These are phyloP conservation scores for Podila epigama DNA, from an alignment of 192 early-diverging fungal genomes.

Conservation along the genomic window DNA sequence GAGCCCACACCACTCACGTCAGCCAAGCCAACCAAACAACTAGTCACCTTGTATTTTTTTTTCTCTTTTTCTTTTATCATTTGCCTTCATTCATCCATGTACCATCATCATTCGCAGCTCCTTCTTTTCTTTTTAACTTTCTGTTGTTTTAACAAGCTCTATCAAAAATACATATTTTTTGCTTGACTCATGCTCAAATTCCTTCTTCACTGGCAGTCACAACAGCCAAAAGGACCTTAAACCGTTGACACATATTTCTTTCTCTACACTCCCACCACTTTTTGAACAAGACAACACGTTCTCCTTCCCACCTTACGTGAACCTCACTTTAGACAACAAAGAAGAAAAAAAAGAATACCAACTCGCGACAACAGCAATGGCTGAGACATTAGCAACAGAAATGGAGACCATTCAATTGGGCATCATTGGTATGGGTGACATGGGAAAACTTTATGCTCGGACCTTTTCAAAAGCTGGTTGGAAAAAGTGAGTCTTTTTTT, in stretches of 20 bases:
- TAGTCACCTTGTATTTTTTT: neutral
- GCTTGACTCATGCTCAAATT: neutral
- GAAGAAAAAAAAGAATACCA: neutral
- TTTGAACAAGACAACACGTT: too few species aligned
- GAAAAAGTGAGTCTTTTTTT: slow-evolving; percentile 61
- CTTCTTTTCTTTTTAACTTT: too few species aligned
- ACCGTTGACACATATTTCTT: neutral
- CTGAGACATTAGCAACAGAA: slow-evolving; percentile 37
- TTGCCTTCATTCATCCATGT: neutral
- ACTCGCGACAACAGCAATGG: neutral
- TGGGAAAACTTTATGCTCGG: slow-evolving; percentile 90
- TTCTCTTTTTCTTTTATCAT: neutral
- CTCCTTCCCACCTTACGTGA: neutral
- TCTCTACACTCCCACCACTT: neutral
- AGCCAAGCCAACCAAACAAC: neutral
- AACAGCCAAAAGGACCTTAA: neutral
- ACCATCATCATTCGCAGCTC: neutral
- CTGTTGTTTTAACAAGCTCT: too few species aligned
- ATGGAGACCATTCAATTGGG: slow-evolving; percentile 78
- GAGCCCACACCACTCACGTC: neutral
- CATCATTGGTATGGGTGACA: slow-evolving; percentile 95
- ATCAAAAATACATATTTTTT: neutral
- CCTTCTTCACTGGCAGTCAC: too few species aligned
- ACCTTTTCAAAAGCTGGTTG: slow-evolving; percentile 79
- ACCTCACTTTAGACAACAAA: neutral